These are phyloP conservation scores for Chytriomyces hyalinus DNA, from an alignment of 192 early-diverging fungal species.

Conservation along the genomic window DNA sequence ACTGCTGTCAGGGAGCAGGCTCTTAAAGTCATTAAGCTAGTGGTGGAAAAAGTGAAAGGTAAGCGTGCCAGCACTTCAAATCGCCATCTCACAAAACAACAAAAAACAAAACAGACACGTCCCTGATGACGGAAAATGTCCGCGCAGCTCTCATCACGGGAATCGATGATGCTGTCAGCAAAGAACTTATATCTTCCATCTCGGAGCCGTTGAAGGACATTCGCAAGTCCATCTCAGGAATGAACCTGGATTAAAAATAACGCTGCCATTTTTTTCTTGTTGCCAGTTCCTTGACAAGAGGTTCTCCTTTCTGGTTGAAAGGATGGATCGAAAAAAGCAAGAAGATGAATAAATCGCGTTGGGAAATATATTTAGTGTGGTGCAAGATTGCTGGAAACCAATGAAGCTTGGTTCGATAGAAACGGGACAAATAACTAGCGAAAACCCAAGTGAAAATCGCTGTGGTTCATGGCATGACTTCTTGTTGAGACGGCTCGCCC, in stretches of 20 bases:
- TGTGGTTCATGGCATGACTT: too few species aligned
- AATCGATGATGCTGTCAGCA: slow-evolving; percentile 30
- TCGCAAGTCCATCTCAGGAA: slow-evolving; percentile 32
- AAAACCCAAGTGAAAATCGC: too few species aligned
- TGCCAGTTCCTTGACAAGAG: too few species aligned
- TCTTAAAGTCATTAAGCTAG: slow-evolving; percentile 27
- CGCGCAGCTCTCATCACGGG: slow-evolving; percentile 4
- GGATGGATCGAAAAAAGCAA: too few species aligned
- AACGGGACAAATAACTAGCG: too few species aligned
- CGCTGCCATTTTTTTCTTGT: too few species aligned
- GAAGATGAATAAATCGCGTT: too few species aligned
- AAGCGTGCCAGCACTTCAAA: neutral
- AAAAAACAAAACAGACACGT: slow-evolving; percentile 17
- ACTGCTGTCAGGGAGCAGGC: slow-evolving; percentile 44
- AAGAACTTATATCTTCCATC: slow-evolving; percentile 30
- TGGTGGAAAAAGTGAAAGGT: slow-evolving; percentile 33
- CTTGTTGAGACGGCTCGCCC: too few species aligned
- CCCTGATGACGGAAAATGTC: slow-evolving; percentile 10
- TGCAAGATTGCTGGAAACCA: too few species aligned
- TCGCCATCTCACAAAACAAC: neutral
- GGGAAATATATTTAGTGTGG: too few species aligned
- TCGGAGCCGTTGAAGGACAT: slow-evolving; percentile 37
- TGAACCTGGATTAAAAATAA: slow-evolving; percentile 34
- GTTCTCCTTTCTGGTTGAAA: too few species aligned
- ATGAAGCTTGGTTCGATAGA: too few species aligned